Base-by-base conservation (phyloP, 106 monocot genomes). In the Platanthera zijinensis region DNA sequence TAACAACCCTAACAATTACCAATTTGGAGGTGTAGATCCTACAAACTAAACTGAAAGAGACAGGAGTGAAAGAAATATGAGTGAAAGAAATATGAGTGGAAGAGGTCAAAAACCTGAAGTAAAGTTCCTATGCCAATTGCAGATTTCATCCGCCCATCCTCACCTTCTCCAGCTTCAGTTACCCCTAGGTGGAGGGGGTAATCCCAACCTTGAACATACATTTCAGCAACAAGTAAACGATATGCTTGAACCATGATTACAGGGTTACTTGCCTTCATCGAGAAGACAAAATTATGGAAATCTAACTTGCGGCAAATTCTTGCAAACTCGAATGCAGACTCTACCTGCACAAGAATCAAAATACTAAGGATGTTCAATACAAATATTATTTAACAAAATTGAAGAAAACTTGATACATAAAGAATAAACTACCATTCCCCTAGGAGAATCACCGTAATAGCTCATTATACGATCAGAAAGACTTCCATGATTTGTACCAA, bases 401-500 rank as follows among this genome's bases (percentile, higher is more conserved):
- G 48, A 25, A 48, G 12, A 70, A 10, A 19, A 30, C 32, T 32
- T 3, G 10, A 5, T 7, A 2, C 0, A 48, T 48, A 48, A 48
- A 52, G 77, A 52, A 80, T 39, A 50, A 66, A 62, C 5, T 45
- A 99, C 94, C 94, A 99, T 99, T 85, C 99, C 99, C 75, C 99
- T 86, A 22, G 99, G 99, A 82, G 99, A 99, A 87, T 99, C 99
- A 69, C 99, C 99, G 81, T 94, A 94, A 51, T 99, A 99, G 83
- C 94, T 99, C 99, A 99, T 99, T 68, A 99, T 99, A 71, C 99
- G 91, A 77, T 99, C 99, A 75, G 99, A 99, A 80, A 99, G 90
- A 73, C 99, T 99, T 82, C 99, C 99, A 82, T 99, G 99, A 76
- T 99, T 99, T 84, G 94, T 99, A 73, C 99, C 99, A 30, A 99